Evolutionary conservation across 352 stramenopile species (phyloP), one percentile per base, ranked within the genome.

Genomic region (Phytopythium delawarense): DNA sequence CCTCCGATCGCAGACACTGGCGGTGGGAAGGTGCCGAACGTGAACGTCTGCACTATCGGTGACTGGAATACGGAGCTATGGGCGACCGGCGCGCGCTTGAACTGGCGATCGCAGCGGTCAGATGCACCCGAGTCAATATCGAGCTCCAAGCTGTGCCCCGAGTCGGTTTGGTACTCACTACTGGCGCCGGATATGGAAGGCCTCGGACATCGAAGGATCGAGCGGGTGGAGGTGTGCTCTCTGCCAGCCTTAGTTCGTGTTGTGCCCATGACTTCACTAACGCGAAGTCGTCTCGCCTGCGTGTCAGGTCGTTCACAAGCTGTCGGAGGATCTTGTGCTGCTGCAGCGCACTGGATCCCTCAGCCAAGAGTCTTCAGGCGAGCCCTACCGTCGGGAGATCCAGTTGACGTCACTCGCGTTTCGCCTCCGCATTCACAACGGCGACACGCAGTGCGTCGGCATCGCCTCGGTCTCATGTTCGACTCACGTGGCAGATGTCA

Each of bases 391-490:
- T 34, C 46, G 13, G 2, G 7, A n/a, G 23, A 52, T 52, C 46
- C 21, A 28, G 46, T n/a, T 52, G 46, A 16, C 16, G 46, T 52
- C 46, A 6, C 46, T 56, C 30, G 50, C 50, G 28, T 56, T 42
- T 16, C 30, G 50, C 32, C 30, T 56, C 7, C 28, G 50, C 11
- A 32, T 40, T 2, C 50, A 28, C 11, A 32, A 42, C 13, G 18
- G 28, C 23, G 16, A 42, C 18, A 42, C 28, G 28, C 30, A 28
- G 9, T 56, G 16, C 28, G 8, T 42, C 18, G 50, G 28, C 30
- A 28, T 37, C 7, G 21, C 50, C 16, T 42, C 50, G 5, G 7
- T 52, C 21, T 20, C 46, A 3, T 34, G 23, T 8, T 15, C 46
- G 7, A 11, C 20, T 48, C 18, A 2, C 42, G 42, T 13, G 12